phyloP scores from a whole-genome alignment of 371 early-diverging fungal species.

The Mortierella sp. region DNA sequence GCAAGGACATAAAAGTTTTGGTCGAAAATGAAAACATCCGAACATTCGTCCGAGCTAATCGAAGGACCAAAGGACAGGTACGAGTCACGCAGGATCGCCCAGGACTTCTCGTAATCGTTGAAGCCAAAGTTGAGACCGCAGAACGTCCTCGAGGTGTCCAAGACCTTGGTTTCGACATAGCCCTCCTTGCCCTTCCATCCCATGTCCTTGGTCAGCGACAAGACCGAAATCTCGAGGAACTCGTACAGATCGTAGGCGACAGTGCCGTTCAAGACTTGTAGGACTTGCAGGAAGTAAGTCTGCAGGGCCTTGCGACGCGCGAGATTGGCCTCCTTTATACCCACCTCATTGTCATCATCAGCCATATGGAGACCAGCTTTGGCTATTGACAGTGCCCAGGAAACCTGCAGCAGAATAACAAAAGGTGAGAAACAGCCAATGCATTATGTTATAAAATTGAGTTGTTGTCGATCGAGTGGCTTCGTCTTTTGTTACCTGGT shows the following conservation, averaged over 20 bases:
- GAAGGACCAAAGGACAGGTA: conserved; percentile 69
- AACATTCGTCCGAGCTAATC: conserved; percentile 64
- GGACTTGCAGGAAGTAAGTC: conserved; percentile 69
- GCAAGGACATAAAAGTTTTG: conserved; percentile 69
- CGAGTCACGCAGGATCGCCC: conserved; percentile 86
- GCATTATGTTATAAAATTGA: too few species aligned
- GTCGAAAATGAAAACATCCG: conserved; percentile 81
- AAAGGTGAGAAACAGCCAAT: not conserved
- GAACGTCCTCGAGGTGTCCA: conserved; percentile 58
- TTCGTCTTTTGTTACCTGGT: conserved; percentile 47
- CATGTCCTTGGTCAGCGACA: conserved; percentile 82
- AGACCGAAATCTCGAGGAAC: conserved; percentile 83
- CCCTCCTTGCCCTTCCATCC: conserved; percentile 93
- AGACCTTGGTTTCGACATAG: conserved; percentile 70
- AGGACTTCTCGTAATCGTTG: conserved; percentile 59
- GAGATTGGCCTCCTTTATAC: conserved; percentile 58
- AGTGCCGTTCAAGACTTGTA: conserved; percentile 72
- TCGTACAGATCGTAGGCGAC: conserved; percentile 83
- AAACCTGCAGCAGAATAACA: conserved; percentile 17
- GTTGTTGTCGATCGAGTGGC: not conserved
- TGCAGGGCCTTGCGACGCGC: conserved; percentile 75
- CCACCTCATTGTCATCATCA: conserved; percentile 5
- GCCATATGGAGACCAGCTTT: conserved; percentile 27
- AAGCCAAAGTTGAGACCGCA: conserved; percentile 68
- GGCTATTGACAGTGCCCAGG: conserved; percentile 35